Evolutionary conservation across 2,329 filamentous ascomycete species (phyloP), one percentile per base, ranked within the genome.

Genomic region (Aureobasidium sp.): DNA sequence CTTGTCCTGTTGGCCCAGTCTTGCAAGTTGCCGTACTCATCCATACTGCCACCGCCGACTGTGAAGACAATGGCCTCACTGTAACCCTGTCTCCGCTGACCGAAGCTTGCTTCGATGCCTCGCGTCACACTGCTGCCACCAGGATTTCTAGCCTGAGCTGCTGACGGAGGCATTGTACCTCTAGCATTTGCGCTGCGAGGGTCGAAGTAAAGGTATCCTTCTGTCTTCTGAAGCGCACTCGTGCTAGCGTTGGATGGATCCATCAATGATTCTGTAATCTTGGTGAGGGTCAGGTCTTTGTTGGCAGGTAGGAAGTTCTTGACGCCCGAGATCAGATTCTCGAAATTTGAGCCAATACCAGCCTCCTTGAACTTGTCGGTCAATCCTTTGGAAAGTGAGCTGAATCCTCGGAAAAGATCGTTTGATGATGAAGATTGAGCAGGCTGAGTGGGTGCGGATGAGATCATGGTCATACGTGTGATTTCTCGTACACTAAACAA

Each of bases 231-330:
- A 67, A 99, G 94, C 29, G 94, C 94, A 29, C 89, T 93, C 6
- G 90, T 93, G 4, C 90, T 91, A 3, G 94, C 93, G 12, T 91
- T 86, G 50, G 90, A 84, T 0, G 94, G 94, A 71, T 99, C 94
- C 93, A 99, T 99, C 70, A 99, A 87, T 1, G 91, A 96, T 75
- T 99, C 94, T 44, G 94, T 93, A 71, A 99, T 97, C 77, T 97
- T 97, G 62, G 95, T 99, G 59, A 99, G 84, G 0, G 94, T 97
- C 10, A 97, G 83, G 72, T 99, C 95, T 69, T 92, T 91, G 77
- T 99, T 95, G 15, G 86, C 90, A 0, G 95, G 94, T n/a, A 99
- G 79, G 76, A 99, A 96, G 76, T 96, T 97, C 78, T 97, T 99
- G 71, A 99, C 93, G 47, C 93, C 93, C 6, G 91, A 93, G 65